Percentiles rank a stretch among this genome's conserved stretches.
Conservation (phyloP, 2,329 filamentous ascomycete genomes). For the Fusarium nelsonii region DNA sequence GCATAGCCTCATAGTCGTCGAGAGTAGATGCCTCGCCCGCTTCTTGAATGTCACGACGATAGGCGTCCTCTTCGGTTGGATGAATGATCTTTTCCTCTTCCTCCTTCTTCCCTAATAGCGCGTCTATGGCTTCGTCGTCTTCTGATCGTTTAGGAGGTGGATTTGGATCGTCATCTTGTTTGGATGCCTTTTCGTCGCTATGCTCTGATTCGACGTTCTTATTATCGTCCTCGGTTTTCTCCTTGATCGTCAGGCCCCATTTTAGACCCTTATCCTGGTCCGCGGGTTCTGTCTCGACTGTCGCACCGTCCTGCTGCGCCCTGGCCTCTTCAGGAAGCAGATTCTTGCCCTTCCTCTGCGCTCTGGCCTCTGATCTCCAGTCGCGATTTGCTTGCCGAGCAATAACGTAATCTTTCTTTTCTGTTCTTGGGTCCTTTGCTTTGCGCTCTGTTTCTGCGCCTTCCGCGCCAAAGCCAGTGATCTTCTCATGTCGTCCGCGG, state of each 20-base stretch:
- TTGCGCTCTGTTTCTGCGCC: constrained; percentile 56
- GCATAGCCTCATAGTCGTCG: constrained; percentile 88
- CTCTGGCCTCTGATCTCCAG: constrained; percentile 69
- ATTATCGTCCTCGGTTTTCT: constrained; percentile 67
- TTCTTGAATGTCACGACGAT: constrained; percentile 74
- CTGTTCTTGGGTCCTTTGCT: constrained; percentile 47
- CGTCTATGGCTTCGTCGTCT: constrained; percentile 72
- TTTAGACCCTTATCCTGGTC: constrained; percentile 67
- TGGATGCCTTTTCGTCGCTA: constrained; percentile 9
- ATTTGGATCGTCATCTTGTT: constrained; percentile 17
- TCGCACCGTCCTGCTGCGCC: constrained; percentile 54
- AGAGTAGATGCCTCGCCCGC: constrained; percentile 82
- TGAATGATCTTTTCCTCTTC: constrained; percentile 65
- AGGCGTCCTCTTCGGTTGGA: constrained; percentile 74
- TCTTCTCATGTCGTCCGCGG: constrained; percentile 57
- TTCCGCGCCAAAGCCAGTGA: constrained; percentile 64
- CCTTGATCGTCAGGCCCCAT: constrained; percentile 64
- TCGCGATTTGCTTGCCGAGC: constrained; percentile 69
- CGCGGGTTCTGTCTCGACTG: constrained; percentile 53
- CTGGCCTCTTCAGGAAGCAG: constrained; percentile 69
- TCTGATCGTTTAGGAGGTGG: constrained; percentile 41
- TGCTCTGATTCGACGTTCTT: constrained; percentile 33
- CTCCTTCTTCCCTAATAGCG: constrained; percentile 70
- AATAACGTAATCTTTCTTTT: constrained; percentile 66
- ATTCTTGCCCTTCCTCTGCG: constrained; percentile 64